Evolutionary conservation across 768 basidiomycete genomes (phyloP).

Genomic region (Leccinum uliginosum): DNA sequence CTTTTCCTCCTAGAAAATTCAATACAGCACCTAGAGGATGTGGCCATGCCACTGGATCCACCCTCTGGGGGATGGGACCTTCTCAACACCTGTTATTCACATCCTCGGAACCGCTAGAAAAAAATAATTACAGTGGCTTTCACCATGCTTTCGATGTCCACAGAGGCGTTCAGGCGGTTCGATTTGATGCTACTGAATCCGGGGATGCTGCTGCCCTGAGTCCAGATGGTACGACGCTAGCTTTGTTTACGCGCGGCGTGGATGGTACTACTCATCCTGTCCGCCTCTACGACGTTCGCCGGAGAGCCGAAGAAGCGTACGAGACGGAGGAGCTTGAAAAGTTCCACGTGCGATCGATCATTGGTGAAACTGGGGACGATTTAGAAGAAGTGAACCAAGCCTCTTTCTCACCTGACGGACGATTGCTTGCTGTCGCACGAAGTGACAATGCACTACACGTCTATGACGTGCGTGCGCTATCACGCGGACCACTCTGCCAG

Average conservation of each 20-base stretch:
- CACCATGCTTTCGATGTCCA: conserved; percentile 50
- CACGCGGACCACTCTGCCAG: conserved; percentile 40
- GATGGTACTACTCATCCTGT: conserved; percentile 31
- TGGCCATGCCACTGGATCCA: conserved; percentile 38
- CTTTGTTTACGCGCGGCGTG: conserved; percentile 28
- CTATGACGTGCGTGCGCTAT: conserved; percentile 57
- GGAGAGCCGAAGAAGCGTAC: conserved; percentile 26
- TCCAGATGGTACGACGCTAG: conserved; percentile 36
- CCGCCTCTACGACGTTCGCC: conserved; percentile 50
- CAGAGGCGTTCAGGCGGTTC: conserved; percentile 20
- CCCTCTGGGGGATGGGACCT: conserved; percentile 47
- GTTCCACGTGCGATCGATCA: conserved; percentile 21
- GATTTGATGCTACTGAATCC: conserved; percentile 44
- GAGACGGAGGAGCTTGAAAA: conserved; percentile 33
- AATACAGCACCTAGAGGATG: conserved; percentile 13
- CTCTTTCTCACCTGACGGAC: conserved; percentile 55
- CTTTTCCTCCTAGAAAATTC: conserved; percentile 15
- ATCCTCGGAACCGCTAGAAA: conserved; percentile 46
- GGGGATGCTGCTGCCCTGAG: conserved; percentile 52
- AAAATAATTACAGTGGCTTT: conserved; percentile 30
- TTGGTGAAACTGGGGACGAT: background rate
- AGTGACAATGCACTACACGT: conserved; percentile 56
- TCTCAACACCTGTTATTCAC: conserved; percentile 45
- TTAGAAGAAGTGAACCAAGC: conserved; percentile 44
- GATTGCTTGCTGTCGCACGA: conserved; percentile 56